Evolutionary conservation across 495 filamentous ascomycete species (phyloP).

Genomic region (Penicillium daleae): DNA sequence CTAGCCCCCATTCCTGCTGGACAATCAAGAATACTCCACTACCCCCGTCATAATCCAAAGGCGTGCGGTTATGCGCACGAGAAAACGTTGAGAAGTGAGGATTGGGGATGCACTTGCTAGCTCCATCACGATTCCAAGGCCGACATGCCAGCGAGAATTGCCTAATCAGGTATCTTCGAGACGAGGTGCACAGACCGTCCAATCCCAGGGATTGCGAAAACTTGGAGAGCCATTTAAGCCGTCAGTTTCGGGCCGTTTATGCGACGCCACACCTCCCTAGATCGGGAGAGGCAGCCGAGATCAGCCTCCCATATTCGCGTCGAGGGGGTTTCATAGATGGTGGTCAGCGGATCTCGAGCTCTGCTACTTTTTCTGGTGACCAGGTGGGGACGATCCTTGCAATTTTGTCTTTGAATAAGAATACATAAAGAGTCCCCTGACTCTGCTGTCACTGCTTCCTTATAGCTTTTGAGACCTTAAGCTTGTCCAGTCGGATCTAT

Average conservation of each 20-base stretch:
- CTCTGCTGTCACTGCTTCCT: constrained; percentile 4
- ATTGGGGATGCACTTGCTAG: constrained; percentile 1
- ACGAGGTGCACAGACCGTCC: constrained; percentile 12
- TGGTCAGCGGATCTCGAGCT: constrained; percentile 4
- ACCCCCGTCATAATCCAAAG: constrained; percentile 8
- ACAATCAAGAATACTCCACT: constrained; percentile 1
- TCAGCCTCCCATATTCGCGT: constrained; percentile 2
- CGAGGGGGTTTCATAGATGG: constrained; percentile 7
- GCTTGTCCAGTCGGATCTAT: constrained; percentile 11
- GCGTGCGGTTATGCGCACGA: constrained; percentile 4
- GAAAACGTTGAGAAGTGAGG: neutral
- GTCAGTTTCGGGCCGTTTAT: constrained; percentile 10
- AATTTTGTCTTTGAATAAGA: constrained; percentile 5
- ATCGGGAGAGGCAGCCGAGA: neutral
- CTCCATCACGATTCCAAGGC: neutral
- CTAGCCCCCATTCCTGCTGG: constrained; percentile 7
- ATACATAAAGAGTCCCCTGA: constrained; percentile 15
- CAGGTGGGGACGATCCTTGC: constrained; percentile 5
- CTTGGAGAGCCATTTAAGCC: constrained; percentile 14
- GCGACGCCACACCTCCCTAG: neutral
- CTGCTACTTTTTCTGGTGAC: constrained; percentile 10
- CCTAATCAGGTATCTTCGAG: constrained; percentile 17
- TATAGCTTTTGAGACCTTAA: neutral
- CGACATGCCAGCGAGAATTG: constrained; percentile 10
- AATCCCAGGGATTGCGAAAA: constrained; percentile 7